Conservation (phyloP, 2,329 filamentous ascomycete species). For the Fusarium torulosum region DNA sequence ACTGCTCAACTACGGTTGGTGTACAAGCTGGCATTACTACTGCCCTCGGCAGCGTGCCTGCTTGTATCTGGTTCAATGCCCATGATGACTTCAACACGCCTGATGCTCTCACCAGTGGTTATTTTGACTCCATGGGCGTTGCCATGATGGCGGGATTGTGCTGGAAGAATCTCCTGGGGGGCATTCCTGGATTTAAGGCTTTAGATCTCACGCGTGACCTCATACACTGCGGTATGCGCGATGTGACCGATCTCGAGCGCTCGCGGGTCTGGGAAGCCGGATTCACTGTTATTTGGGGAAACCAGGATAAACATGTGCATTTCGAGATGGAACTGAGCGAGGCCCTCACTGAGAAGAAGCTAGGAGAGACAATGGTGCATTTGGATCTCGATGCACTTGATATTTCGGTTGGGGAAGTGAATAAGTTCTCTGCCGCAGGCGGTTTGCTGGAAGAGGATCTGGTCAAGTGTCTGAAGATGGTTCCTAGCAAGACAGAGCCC, state of each 20-base stretch:
- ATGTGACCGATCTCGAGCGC: slow-evolving; percentile 17
- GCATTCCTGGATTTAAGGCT: slow-evolving; percentile 43
- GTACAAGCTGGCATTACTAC: slow-evolving; percentile 50
- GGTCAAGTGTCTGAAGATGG: slow-evolving; percentile 30
- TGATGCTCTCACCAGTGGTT: slow-evolving; percentile 43
- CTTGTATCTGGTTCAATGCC: slow-evolving; percentile 58
- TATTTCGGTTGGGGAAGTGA: slow-evolving; percentile 51
- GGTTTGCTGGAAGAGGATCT: slow-evolving; percentile 50
- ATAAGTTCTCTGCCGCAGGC: slow-evolving; percentile 53
- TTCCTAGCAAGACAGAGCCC: slow-evolving; percentile 33
- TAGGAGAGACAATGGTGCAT: slow-evolving; percentile 49
- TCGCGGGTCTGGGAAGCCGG: slow-evolving; percentile 46
- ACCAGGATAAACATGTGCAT: slow-evolving; percentile 15
- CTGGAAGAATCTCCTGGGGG: slow-evolving; percentile 41
- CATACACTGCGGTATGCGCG: slow-evolving; percentile 14
- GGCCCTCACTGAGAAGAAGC: slow-evolving; percentile 25
- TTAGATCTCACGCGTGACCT: slow-evolving; percentile 5
- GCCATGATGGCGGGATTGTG: slow-evolving; percentile 46
- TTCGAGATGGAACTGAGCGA: slow-evolving; percentile 30
- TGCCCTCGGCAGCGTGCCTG: slow-evolving; percentile 37
- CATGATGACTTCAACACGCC: slow-evolving; percentile 57
- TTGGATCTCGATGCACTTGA: slow-evolving; percentile 55
- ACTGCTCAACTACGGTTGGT: slow-evolving; percentile 14
- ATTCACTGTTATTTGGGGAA: slow-evolving; percentile 50
- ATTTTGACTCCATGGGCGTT: slow-evolving; percentile 49